Percentiles rank a stretch among this genome's conserved stretches.
These are phyloP conservation scores for Trypanosoma conorhini DNA, from an alignment of 208 protist species.

Conservation along the genomic window DNA sequence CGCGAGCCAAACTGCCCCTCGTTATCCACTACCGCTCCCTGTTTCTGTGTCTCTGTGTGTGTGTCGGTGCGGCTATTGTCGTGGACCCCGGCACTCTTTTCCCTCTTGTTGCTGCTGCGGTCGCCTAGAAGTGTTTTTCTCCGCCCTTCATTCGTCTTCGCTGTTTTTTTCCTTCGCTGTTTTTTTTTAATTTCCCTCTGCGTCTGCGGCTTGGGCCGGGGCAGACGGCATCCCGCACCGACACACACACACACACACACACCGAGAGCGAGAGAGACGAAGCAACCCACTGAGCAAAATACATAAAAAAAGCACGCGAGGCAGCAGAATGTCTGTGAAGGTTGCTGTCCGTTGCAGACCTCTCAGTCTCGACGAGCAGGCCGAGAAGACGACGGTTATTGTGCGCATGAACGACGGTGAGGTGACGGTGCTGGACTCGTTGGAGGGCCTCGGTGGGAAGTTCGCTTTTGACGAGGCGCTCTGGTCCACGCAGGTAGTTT, in stretches of 20 bases:
- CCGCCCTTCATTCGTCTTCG: neutral
- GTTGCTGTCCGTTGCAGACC: conserved; percentile 76
- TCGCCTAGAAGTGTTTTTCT: neutral
- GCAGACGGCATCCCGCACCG: neutral
- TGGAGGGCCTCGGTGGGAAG: conserved; percentile 36
- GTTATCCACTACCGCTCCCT: neutral
- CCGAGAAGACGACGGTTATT: conserved; percentile 42
- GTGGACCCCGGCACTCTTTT: neutral
- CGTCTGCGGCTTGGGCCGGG: neutral
- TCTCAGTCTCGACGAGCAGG: conserved; percentile 56
- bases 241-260: neutral
- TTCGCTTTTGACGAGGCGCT: conserved; percentile 78
- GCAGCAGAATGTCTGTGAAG: conserved; percentile 67
- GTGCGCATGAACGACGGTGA: conserved; percentile 70
- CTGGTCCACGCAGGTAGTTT: conserved; percentile 49
- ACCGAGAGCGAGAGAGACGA: too few species aligned
- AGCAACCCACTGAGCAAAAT: neutral
- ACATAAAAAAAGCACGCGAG: neutral
- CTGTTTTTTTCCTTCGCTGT: neutral
- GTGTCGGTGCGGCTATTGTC: neutral
- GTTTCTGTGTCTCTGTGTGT: neutral
- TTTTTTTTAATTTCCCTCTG: too few species aligned
- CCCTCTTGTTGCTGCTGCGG: neutral
- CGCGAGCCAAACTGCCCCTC: neutral
- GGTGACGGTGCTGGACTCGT: conserved; percentile 45